Percentiles rank a stretch among this genome's conserved stretches.
Evolutionary conservation across 768 basidiomycete species (phyloP).

Genomic region (Megacollybia marginata): DNA sequence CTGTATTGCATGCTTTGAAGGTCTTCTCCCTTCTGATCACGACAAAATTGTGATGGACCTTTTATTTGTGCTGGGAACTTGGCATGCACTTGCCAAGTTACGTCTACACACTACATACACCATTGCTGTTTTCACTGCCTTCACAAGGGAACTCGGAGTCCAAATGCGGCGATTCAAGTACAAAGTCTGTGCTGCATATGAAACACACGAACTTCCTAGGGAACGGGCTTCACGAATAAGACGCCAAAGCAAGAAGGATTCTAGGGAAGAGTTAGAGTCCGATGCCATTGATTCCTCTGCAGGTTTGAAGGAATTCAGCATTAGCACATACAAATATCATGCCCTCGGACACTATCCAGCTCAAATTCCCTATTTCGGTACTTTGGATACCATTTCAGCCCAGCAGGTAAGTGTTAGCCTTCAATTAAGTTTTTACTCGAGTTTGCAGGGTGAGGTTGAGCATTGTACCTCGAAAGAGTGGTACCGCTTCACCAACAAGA

Average conservation of each 20-base stretch:
- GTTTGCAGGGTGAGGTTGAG: constrained; percentile 27
- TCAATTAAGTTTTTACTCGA: background rate
- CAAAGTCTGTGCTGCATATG: constrained; percentile 12
- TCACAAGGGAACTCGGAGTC: constrained; percentile 16
- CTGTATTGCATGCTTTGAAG: constrained; percentile 20
- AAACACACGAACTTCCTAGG: constrained; percentile 21
- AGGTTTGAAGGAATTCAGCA: constrained; percentile 10
- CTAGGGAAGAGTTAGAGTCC: constrained; percentile 8
- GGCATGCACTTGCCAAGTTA: constrained; percentile 18
- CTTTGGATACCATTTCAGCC: constrained; percentile 23
- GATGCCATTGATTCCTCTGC: constrained; percentile 4
- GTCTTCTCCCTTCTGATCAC: constrained; percentile 15
- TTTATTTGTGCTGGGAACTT: constrained; percentile 8
- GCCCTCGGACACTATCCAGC: constrained; percentile 19
- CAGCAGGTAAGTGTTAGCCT: constrained; percentile 16
- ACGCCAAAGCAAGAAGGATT: constrained; percentile 2
- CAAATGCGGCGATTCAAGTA: constrained; percentile 14
- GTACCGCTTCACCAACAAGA: constrained; percentile 26
- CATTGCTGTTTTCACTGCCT: constrained; percentile 7
- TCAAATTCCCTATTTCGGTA: constrained; percentile 16
- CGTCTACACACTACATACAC: constrained; percentile 14
- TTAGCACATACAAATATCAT: constrained; percentile 22
- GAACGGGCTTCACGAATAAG: constrained; percentile 20
- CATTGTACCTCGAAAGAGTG: constrained; percentile 26
- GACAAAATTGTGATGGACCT: constrained; percentile 8